Conservation (phyloP, 2,329 filamentous ascomycete species). For the Thielaviopsis ethacetica region DNA sequence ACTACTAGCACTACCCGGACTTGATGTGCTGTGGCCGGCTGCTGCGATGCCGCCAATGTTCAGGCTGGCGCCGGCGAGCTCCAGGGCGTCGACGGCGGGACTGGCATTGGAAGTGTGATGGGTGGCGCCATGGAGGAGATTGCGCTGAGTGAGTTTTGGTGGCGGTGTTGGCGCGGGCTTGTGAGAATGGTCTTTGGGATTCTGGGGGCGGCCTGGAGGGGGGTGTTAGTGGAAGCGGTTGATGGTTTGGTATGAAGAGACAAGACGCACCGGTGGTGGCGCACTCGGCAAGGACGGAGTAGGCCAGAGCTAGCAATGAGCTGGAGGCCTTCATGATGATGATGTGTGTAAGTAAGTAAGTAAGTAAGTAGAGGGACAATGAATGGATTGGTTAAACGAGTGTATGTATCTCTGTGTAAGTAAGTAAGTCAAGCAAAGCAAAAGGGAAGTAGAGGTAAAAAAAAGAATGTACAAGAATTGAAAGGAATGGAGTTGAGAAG, state of each 20-base stretch:
- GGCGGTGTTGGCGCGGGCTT: background rate
- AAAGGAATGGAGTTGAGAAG: background rate
- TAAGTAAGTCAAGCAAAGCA: no score
- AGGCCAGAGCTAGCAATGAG: background rate
- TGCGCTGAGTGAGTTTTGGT: background rate
- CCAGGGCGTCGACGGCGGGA: no score
- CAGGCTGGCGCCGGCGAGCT: background rate
- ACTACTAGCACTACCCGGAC: no score
- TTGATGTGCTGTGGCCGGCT: no score
- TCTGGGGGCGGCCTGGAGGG: background rate
- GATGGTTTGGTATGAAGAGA: no score
- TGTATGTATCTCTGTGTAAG: background rate
- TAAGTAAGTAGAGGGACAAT: no score
- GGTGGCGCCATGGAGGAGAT: no score
- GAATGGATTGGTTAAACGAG: no score
- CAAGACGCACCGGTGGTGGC: background rate
- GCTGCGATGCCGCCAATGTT: background rate
- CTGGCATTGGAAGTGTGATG: no score
- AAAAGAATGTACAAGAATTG: background rate
- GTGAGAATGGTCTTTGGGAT: no score
- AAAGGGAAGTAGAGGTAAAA: background rate
- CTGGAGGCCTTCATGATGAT: background rate
- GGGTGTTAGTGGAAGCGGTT: no score
- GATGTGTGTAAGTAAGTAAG: background rate
- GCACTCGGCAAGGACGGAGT: background rate